Evolutionary conservation across 2,329 filamentous ascomycete species (phyloP), one percentile per base, ranked within the genome.

Genomic region (Mycogone perniciosa): DNA sequence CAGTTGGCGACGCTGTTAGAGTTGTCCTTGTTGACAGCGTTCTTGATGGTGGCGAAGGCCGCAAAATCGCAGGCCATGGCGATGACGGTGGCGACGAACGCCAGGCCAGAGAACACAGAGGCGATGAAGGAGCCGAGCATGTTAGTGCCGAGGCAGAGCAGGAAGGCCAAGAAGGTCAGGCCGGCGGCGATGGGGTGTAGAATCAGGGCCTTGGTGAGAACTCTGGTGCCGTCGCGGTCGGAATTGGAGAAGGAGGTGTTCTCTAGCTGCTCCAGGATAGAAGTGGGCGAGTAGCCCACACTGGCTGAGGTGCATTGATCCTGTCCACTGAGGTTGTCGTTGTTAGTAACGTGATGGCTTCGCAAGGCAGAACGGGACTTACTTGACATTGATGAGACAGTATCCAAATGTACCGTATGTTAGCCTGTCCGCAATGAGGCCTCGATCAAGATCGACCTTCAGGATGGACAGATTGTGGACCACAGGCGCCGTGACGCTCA

Each of bases 321-420:
- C n/a, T 67, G 65, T 48, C 64, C 60, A 33, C 63, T 61, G 26
- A 9, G 33, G 30, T 8, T 3, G 42, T 33, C 11, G 9, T 11
- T 44, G 13, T 26, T 13, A 20, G 9, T 2, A 26, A 26, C 6
- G 4, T 41, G 39, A 6, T 41, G 39, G n/a, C 5, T 41, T 20
- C 5, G 11, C n/a, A 6, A 20, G 5, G 3, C 5, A 11, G 11
- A 8, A 9, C 6, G 30, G 20, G 3, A 53, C 63, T 56, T 59
- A 68, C 58, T 57, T 56, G 44, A 57, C 56, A 39, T 61, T 59
- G 26, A 61, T 54, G 31, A 68, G 57, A 61, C 82, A 85, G 62
- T 76, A 80, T 6, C 82, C 82, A 66, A 83, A 84, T 0, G 78
- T 80, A 41, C 82, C 82, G 64, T 81, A 82, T 3, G 68, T 71